Evolutionary conservation across 495 filamentous ascomycete species (phyloP), one percentile per base, ranked within the genome.

Genomic region (Podospora anserina): DNA sequence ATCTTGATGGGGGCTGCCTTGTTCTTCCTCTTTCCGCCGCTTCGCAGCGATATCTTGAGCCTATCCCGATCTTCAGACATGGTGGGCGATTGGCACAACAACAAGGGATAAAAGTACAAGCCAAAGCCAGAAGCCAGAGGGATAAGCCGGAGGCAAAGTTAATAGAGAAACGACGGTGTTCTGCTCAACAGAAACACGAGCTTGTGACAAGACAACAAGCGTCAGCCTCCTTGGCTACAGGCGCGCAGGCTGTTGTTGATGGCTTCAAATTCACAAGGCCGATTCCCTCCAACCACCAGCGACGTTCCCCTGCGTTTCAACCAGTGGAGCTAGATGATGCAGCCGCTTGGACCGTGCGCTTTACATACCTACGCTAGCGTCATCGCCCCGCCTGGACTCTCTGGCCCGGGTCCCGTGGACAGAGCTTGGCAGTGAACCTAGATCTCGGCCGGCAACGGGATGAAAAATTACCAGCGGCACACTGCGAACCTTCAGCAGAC

Each of bases 31-130:
- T 95, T 96, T 74, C 90, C 75, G 32, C 80, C 82, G 70, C 79
- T 96, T 66, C 95, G 89, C 67, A 99, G 88, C 59, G 94, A 97
- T 73, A 97, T 91, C 77, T 91, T 92, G 75, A 88, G 81, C 75
- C 83, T 81, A 67, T 88, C 89, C 70, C 83, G 81, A 67, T 88
- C 89, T 71, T 92, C 89, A 64, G 89, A 88, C 78, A 84, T 85
- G 65, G 72, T 69, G 74, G 13, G 53, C 16, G 64, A 61, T 66
- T 60, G 53, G 16, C 55, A 54, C 44, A 30, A 49, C 11, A 49
- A 49, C 39, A 49, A 32, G 30, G 30, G 30, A 32, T 32, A 7
- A 49, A 49, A 23, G 23, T 23, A 23, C 23, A 23, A 23, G 23
- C 23, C 23, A 23, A 23, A 49, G n/a, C 16, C 23, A 63, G n/a